A percentile compares a stretch with the other conserved stretches of the same genome.
phyloP scores from a whole-genome alignment of 306 rosid species.

The Abrus pulchellus region DNA sequence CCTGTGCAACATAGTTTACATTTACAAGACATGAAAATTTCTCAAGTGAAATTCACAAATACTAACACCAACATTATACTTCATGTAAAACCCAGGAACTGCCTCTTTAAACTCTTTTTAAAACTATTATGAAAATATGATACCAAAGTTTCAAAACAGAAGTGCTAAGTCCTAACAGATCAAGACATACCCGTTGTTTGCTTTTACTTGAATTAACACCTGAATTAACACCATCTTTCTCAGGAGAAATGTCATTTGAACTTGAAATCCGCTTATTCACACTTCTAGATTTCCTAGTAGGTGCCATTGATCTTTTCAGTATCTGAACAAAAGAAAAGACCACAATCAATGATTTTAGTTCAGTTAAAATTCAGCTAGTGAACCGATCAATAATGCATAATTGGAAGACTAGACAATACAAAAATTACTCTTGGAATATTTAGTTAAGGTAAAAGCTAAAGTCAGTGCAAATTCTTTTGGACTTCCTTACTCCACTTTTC shows the following conservation, averaged over 20 bases:
- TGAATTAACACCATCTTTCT: conserved; percentile 60
- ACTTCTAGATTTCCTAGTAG: conserved; percentile 65
- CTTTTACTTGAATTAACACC: conserved; percentile 59
- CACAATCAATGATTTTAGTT: conserved; percentile 15
- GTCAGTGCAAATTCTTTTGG: conserved; percentile 22
- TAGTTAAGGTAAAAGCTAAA: not conserved
- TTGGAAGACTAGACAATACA: conserved; percentile 2
- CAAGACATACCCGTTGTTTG: conserved; percentile 61
- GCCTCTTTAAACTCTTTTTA: conserved; percentile 10
- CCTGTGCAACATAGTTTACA: conserved; percentile 19
- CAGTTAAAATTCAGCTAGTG: conserved; percentile 16
- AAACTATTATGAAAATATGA: conserved; percentile 13
- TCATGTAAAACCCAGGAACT: conserved; percentile 32
- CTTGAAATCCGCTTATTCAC: conserved; percentile 59
- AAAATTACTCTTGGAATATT: not conserved
- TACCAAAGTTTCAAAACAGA: conserved; percentile 21
- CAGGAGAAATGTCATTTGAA: conserved; percentile 64
- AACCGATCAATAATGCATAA: conserved; percentile 16
- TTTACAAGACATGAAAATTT: not conserved
- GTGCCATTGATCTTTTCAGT: conserved; percentile 66
- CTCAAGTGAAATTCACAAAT: conserved; percentile 6
- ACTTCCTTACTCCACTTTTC: not conserved
- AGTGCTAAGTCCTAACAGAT: conserved; percentile 18
- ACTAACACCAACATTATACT: conserved; percentile 1
- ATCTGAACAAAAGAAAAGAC: conserved; percentile 51